Conservation (phyloP, 2,329 filamentous ascomycete species). For the Fusarium staphyleae region DNA sequence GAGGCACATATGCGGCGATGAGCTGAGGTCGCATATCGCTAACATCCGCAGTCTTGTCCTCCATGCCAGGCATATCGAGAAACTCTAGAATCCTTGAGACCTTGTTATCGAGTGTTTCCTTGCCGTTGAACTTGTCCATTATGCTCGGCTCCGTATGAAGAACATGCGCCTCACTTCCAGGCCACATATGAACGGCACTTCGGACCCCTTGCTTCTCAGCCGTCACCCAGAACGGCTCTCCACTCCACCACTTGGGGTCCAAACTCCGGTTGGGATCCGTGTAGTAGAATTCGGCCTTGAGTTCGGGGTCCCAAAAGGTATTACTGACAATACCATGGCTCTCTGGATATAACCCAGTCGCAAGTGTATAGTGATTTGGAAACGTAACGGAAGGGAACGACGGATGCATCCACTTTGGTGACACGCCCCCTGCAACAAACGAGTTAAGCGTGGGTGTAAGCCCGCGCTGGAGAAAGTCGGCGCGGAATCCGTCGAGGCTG, state of each 20-base stretch:
- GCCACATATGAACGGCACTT: conserved; percentile 97
- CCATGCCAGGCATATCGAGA: conserved; percentile 80
- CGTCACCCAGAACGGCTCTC: conserved; percentile 92
- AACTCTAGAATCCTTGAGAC: conserved; percentile 81
- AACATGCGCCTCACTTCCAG: conserved; percentile 90
- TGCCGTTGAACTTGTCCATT: conserved; percentile 83
- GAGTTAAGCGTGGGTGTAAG: conserved; percentile 83
- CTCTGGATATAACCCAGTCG: conserved; percentile 91
- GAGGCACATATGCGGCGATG: conserved; percentile 92
- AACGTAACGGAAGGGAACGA: conserved; percentile 98
- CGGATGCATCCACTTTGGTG: conserved; percentile 89
- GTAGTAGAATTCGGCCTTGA: conserved; percentile 85
- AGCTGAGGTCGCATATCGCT: conserved; percentile 78
- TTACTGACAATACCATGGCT: conserved; percentile 94
- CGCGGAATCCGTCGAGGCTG: conserved; percentile 93
- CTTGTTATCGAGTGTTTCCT: conserved; percentile 77
- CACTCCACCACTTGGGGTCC: conserved; percentile 91
- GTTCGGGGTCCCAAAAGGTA: conserved; percentile 85
- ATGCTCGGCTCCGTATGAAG: conserved; percentile 76
- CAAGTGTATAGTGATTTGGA: conserved; percentile 93
- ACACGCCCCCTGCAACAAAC: conserved; percentile 83
- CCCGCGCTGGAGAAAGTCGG: conserved; percentile 85
- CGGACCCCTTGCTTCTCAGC: conserved; percentile 82
- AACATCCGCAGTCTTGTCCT: conserved; percentile 59
- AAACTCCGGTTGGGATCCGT: conserved; percentile 78